phyloP scores from a whole-genome alignment of 148 eudicot species.

The Persicaria maculosa region DNA sequence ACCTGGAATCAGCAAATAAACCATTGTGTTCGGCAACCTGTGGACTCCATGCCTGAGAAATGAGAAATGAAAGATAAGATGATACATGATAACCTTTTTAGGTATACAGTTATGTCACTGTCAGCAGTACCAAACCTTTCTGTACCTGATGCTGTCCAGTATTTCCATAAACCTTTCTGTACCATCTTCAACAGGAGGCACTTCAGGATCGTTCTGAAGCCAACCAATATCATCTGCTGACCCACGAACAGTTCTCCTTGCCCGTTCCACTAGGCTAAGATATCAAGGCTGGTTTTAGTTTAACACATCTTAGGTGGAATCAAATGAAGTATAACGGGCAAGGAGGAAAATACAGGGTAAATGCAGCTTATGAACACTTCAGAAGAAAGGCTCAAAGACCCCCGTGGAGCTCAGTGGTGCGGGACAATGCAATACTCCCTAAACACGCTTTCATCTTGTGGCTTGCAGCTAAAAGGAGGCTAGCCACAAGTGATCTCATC shows the following conservation, averaged over 20 bases:
- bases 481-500: too few relatives aligned
- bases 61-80: constrained; percentile 14
- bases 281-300: constrained; percentile 10
- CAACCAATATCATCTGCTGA: constrained; percentile 98
- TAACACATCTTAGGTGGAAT: not conserved
- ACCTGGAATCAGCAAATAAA: constrained; percentile 96
- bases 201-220: constrained; percentile 70
- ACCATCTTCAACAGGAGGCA: constrained; percentile 92
- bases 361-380: too few relatives aligned
- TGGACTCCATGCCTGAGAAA: constrained; percentile 90
- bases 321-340: not conserved
- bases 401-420: too few relatives aligned
- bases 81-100: not conserved
- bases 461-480: too few relatives aligned
- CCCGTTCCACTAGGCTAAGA: constrained; percentile 69
- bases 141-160: constrained; percentile 75
- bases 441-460: too few relatives aligned
- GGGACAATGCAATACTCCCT: too few relatives aligned
- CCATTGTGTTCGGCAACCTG: constrained; percentile 71
- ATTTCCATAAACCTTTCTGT: constrained; percentile 89
- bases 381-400: too few relatives aligned
- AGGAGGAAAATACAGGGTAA: too few relatives aligned
- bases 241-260: constrained; percentile 79
- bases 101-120: constrained; percentile 2
- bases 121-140: constrained; percentile 1